phyloP scores from a whole-genome alignment of 805 yeast species.

The Saccharomycopsis fermentans region DNA sequence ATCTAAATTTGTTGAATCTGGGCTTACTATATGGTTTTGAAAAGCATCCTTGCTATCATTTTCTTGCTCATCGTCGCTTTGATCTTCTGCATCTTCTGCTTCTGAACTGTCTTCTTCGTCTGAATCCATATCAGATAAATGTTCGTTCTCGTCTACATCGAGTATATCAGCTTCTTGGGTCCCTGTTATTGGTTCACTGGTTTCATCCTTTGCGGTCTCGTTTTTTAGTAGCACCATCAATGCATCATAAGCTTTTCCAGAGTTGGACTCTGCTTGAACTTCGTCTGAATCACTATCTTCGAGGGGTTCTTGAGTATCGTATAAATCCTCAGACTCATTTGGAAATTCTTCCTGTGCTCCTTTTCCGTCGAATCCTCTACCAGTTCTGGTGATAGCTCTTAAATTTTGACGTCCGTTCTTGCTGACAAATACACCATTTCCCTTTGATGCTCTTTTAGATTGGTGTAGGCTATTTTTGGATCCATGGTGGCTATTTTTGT shows the following conservation, averaged over 20 bases:
- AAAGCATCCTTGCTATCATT: slow-evolving; percentile 54
- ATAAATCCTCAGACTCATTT: slow-evolving; percentile 17
- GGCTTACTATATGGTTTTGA: slow-evolving; percentile 59
- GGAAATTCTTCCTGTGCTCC: slow-evolving; percentile 18
- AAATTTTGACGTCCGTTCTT: slow-evolving; percentile 51
- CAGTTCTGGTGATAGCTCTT: slow-evolving; percentile 49
- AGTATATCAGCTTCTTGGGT: not conserved
- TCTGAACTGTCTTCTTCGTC: slow-evolving; percentile 19
- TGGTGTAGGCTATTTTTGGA: not conserved
- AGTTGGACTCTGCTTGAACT: slow-evolving; percentile 1
- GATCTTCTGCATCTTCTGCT: slow-evolving; percentile 25
- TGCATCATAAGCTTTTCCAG: slow-evolving; percentile 53
- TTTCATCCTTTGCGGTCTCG: slow-evolving; percentile 29
- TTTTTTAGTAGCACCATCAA: slow-evolving; percentile 49
- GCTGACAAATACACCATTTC: slow-evolving; percentile 7
- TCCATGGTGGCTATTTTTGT: not conserved
- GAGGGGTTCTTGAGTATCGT: no score
- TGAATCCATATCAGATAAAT: slow-evolving; percentile 5
- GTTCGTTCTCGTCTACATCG: not conserved
- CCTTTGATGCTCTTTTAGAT: not conserved
- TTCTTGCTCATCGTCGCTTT: slow-evolving; percentile 30
- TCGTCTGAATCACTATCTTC: not conserved
- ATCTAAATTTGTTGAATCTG: slow-evolving; percentile 19
- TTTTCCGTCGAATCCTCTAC: slow-evolving; percentile 26
- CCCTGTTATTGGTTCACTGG: slow-evolving; percentile 11